Evolutionary conservation across 805 yeast genomes (phyloP).

Genomic region (Yarrowia deformans): DNA sequence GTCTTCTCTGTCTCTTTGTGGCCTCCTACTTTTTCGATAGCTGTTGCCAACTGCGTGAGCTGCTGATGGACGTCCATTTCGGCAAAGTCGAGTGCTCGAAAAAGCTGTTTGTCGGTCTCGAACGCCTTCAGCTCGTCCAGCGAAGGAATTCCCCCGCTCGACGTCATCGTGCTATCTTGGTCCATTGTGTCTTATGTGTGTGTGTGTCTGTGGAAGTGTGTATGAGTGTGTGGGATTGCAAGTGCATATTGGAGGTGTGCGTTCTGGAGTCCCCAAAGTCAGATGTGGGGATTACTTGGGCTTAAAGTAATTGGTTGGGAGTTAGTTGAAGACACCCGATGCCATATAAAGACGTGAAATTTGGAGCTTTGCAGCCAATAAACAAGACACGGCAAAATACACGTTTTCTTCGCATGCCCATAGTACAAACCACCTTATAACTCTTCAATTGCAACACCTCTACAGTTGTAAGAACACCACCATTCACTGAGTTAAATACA

Average conservation of each 20-base stretch:
- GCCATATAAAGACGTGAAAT: no score
- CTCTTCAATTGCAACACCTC: no score
- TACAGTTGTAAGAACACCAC: no score
- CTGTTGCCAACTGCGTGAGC: slow-evolving; percentile 10
- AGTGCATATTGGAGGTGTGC: not conserved
- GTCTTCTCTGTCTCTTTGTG: not conserved
- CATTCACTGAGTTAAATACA: not conserved
- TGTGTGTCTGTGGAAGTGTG: not conserved
- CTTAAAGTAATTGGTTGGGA: no score
- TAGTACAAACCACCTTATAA: no score
- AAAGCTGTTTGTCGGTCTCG: not conserved
- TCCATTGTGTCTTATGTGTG: slow-evolving; percentile 18
- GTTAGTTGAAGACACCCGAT: no score
- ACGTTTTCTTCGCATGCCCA: no score
- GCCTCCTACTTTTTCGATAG: slow-evolving; percentile 14
- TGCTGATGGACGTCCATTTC: slow-evolving; percentile 32
- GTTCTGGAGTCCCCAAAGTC: not conserved
- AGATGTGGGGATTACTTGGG: not conserved
- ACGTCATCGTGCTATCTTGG: slow-evolving; percentile 5
- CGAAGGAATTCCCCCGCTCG: not conserved
- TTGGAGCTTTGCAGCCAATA: no score
- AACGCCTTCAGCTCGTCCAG: slow-evolving; percentile 17
- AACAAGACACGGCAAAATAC: no score
- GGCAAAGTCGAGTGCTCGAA: slow-evolving; percentile 20
- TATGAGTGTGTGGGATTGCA: not conserved